phyloP scores from a whole-genome alignment of 2,329 filamentous ascomycete species.

The Graphilbum ipis-grandicollis region DNA sequence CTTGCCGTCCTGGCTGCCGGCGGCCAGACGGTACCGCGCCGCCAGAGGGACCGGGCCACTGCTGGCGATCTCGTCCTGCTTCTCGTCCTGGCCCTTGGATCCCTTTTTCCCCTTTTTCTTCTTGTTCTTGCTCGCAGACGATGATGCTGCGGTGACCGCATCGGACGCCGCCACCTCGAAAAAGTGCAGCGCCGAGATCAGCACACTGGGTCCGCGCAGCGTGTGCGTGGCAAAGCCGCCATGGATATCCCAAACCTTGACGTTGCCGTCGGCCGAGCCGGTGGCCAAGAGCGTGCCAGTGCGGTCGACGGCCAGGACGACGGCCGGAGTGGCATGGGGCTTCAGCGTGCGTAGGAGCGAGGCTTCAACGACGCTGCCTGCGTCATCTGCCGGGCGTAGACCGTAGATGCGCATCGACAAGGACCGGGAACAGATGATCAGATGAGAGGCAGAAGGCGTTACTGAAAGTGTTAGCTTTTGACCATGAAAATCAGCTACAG shows the following conservation, averaged over 20 bases:
- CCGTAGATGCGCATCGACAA: conserved; percentile 86
- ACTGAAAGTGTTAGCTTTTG: no score
- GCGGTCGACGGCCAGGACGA: conserved; percentile 68
- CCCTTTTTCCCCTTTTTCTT: conserved; percentile 24
- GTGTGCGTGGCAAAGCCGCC: conserved; percentile 89
- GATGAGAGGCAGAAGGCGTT: conserved; percentile 72
- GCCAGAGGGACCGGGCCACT: conserved; percentile 20
- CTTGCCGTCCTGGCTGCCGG: conserved; percentile 86
- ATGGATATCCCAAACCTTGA: conserved; percentile 92
- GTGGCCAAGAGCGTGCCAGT: conserved; percentile 85
- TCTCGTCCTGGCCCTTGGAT: conserved; percentile 14
- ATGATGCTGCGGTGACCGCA: conserved; percentile 20
- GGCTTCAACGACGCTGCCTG: conserved; percentile 40
- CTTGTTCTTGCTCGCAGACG: conserved; percentile 17
- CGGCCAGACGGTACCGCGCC: conserved; percentile 46
- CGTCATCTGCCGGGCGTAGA: conserved; percentile 40
- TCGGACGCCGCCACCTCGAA: conserved; percentile 60
- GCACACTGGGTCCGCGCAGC: conserved; percentile 79
- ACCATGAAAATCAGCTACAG: no score
- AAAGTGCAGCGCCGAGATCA: conserved; percentile 82
- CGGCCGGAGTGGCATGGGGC: conserved; percentile 77
- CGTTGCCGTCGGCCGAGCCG: conserved; percentile 77
- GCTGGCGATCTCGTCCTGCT: no score
- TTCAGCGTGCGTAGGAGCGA: conserved; percentile 67
- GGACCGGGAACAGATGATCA: conserved; percentile 87